A percentile compares a stretch with the other conserved stretches of the same genome.
Evolutionary conservation across 106 monocot genomes (phyloP).

Genomic region (Allium fistulosum): DNA sequence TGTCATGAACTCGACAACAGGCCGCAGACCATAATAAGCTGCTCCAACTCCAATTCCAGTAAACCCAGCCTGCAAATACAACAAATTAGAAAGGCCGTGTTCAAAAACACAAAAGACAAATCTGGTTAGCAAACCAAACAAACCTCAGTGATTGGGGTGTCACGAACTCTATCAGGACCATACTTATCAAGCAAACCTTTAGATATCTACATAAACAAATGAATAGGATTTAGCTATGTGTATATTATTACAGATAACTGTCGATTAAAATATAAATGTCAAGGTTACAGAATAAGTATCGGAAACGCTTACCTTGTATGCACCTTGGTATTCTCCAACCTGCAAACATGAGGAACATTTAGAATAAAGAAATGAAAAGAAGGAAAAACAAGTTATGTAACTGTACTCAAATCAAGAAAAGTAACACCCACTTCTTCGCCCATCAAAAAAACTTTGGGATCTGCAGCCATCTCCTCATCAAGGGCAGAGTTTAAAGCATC

Average conservation of each 20-base stretch:
- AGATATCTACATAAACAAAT: constrained; percentile 48
- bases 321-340: constrained; percentile 99
- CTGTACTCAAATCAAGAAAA: constrained; percentile 52
- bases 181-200: constrained; percentile 94
- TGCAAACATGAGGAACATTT: constrained; percentile 13
- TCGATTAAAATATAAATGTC: too few relatives aligned
- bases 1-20: constrained; percentile 97
- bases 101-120: neutral
- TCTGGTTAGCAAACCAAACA: neutral
- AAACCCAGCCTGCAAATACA: constrained; percentile 77
- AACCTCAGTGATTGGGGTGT: constrained; percentile 99
- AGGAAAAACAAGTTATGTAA: constrained; percentile 21
- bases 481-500: constrained; percentile 94
- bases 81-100: neutral
- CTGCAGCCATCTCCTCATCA: constrained; percentile 99
- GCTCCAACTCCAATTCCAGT: constrained; percentile 98
- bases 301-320: constrained; percentile 73
- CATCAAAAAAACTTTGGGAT: constrained; percentile 90
- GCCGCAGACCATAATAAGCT: constrained; percentile 92
- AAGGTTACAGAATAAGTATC: neutral
- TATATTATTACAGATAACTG: neutral
- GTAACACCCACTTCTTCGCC: too few relatives aligned
- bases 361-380: constrained; percentile 8
- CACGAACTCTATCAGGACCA: constrained; percentile 95
- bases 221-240: neutral